Evolutionary conservation across 345 rosid genomes (phyloP), one percentile per base, ranked within the genome.

Genomic region (Lagerstroemia speciosa): DNA sequence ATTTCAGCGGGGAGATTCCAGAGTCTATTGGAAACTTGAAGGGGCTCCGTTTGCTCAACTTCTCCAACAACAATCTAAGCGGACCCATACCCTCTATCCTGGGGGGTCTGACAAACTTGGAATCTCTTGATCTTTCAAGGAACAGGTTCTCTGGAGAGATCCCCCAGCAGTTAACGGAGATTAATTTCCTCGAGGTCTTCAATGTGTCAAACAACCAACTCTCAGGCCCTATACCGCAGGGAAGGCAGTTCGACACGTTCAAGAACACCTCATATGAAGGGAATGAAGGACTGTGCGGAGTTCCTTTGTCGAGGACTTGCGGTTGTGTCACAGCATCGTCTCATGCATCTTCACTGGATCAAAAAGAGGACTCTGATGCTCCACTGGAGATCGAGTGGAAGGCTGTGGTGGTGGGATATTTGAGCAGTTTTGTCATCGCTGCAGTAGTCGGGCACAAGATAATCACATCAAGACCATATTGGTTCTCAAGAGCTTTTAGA

Each of bases 241-340:
- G 68, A 8, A 33, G 12, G 0, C 73, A 70, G 48, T 70, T 70
- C 32, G 9, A 70, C 45, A 70, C 68, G n/a, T 70, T 70, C 12
- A 29, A 19, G 29, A 22, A 29, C 7, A 9, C 10, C 22, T 63
- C 67, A 2, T 70, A 62, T 46, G 41, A 4, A 24, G 60, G 38
- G 10, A 70, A 70, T 34, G 12, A 26, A 52, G 62, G 73, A 26
- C 58, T 70, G 9, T 48, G 73, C n/a, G 73, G 73, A 27, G 31
- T 48, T 62, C 68, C 68, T 4, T 29, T 70, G 41, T 50, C 73
- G 14, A 70, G 32, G 7, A 32, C 26, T 17, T 70, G 73, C 43
- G 46, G 43, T 30, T 12, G 6, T 43, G 0, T 1, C 12, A 3
- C 20, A 17, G 37, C 69, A 30, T 20, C 33, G 10, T n/a, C 58